A percentile compares a stretch with the other conserved stretches of the same genome.
Evolutionary conservation across 1,139 yeast genomes (phyloP).

Genomic region (Debaryomycetaceae sp.): DNA sequence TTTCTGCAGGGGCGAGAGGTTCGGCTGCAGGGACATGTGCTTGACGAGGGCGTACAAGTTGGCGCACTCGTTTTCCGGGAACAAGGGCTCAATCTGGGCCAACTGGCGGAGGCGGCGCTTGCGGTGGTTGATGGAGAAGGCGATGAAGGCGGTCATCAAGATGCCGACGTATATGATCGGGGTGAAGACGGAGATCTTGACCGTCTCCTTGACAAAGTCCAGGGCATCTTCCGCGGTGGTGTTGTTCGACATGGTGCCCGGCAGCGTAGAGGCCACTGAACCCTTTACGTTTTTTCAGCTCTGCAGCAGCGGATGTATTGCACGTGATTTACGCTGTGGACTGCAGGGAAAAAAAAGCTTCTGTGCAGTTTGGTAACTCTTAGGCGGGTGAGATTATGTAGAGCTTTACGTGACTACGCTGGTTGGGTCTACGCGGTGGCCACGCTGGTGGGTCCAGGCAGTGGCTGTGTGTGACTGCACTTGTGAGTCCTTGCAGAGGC

Average conservation of each 20-base stretch:
- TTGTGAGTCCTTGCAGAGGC: no score
- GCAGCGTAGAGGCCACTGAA: no score
- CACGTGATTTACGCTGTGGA: neutral
- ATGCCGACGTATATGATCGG: slow-evolving; percentile 75
- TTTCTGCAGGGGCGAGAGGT: slow-evolving; percentile 28
- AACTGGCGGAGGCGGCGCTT: slow-evolving; percentile 44
- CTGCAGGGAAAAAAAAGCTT: no score
- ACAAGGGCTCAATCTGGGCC: slow-evolving; percentile 55
- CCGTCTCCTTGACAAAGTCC: slow-evolving; percentile 14
- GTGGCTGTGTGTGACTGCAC: no score
- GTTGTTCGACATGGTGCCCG: slow-evolving; percentile 1
- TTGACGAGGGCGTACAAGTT: slow-evolving; percentile 55
- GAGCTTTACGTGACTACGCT: no score
- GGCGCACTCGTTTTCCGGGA: slow-evolving; percentile 55
- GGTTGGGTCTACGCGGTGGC: no score
- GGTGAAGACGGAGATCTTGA: slow-evolving; percentile 66
- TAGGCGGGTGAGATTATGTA: no score
- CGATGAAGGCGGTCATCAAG: slow-evolving; percentile 54
- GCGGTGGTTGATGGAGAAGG: slow-evolving; percentile 68
- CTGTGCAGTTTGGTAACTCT: no score
- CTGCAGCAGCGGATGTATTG: neutral
- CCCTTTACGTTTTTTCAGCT: no score
- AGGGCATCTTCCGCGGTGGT: slow-evolving; percentile 19
- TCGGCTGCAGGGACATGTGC: slow-evolving; percentile 30
- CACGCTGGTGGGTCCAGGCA: no score